Conservation (phyloP, 2,329 filamentous ascomycete species). For the Trichoderma sp. region DNA sequence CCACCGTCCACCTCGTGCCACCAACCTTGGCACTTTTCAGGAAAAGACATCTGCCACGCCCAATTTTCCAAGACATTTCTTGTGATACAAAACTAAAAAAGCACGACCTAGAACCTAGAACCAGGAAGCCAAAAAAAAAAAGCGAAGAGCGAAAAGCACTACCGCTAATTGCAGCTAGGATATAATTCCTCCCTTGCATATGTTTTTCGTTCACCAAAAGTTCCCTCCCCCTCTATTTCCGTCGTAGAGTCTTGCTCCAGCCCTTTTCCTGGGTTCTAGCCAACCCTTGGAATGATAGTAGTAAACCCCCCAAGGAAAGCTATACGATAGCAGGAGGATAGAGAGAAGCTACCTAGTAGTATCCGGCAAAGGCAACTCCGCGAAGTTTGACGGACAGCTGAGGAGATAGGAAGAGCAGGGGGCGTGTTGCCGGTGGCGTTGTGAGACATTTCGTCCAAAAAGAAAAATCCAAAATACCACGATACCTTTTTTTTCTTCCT, state of each 20-base stretch:
- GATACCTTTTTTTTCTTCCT: background rate
- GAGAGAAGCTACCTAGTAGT: background rate
- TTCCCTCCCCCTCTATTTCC: background rate
- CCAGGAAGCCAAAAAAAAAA: background rate
- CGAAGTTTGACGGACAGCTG: background rate
- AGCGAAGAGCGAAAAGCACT: background rate
- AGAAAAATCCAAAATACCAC: background rate
- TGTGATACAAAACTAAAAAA: background rate
- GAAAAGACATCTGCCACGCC: background rate
- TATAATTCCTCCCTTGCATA: background rate
- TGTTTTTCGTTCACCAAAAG: no score
- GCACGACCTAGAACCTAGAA: background rate
- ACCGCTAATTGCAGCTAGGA: background rate
- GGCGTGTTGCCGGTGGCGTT: background rate
- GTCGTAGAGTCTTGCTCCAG: background rate
- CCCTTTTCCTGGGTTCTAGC: background rate
- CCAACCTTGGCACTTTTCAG: background rate
- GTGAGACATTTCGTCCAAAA: background rate
- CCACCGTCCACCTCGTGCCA: background rate
- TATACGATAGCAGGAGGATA: background rate
- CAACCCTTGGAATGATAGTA: background rate
- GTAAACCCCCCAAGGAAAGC: background rate
- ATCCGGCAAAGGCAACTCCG: no score
- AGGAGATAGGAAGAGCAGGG: background rate
- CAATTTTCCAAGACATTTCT: background rate